Percentiles rank a stretch among this genome's conserved stretches.
phyloP scores from a whole-genome alignment of 2,329 filamentous ascomycete species.

The Ceratocystis eucalypticola region DNA sequence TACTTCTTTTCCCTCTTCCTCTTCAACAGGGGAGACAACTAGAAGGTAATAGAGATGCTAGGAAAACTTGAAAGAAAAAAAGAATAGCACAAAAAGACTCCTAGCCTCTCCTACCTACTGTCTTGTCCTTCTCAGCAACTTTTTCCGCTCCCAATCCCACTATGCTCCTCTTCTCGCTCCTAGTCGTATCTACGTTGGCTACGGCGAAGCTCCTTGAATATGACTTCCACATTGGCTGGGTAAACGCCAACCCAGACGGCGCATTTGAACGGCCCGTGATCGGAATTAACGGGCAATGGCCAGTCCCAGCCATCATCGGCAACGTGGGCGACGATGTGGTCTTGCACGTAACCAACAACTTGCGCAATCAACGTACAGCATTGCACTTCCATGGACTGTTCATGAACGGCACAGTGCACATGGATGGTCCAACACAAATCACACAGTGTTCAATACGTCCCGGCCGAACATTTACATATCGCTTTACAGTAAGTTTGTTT shows the following conservation, averaged over 20 bases:
- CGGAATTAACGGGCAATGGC: constrained; percentile 66
- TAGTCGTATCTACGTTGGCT: constrained; percentile 22
- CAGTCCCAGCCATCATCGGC: constrained; percentile 52
- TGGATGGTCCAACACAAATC: constrained; percentile 56
- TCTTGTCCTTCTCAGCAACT: neutral
- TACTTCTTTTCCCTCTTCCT: neutral
- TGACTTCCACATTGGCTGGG: constrained; percentile 59
- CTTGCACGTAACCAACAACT: constrained; percentile 43
- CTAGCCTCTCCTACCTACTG: neutral
- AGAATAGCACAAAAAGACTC: neutral
- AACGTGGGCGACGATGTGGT: constrained; percentile 48
- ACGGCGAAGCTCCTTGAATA: constrained; percentile 39
- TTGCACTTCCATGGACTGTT: constrained; percentile 60
- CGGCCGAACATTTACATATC: constrained; percentile 53
- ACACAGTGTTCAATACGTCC: constrained; percentile 55
- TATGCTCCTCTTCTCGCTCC: constrained; percentile 5
- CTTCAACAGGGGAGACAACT: neutral
- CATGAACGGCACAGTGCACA: constrained; percentile 51
- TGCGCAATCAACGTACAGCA: constrained; percentile 50
- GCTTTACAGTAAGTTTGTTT: constrained; percentile 43
- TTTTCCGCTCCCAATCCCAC: neutral
- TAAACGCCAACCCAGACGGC: constrained; percentile 58
- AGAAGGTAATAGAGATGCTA: neutral
- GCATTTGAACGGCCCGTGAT: constrained; percentile 51
- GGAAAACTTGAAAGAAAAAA: neutral